Base-by-base conservation (phyloP, 371 early-diverging fungal genomes). In the Actinomucor elegans region DNA sequence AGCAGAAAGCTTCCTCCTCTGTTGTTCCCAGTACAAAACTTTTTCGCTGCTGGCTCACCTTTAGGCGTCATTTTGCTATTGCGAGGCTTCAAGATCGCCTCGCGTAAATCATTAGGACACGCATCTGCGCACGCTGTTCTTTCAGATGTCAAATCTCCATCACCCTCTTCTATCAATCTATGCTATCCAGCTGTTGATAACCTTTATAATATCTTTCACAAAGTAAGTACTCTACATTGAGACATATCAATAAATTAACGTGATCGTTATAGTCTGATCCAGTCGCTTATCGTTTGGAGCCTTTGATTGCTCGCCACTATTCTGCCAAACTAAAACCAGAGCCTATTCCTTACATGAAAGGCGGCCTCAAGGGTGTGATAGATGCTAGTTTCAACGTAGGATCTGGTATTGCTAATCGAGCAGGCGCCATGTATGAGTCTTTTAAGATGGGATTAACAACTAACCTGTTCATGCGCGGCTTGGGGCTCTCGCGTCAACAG, bases 121-220 rank as follows among this genome's bases (percentile, higher is more conserved):
- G 6, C 51, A 3, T 26, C 44, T 27, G 33, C 29, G 12, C 32
- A 59, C 18, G 20, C 40, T 12, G 52, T 52, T n/a, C 42, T 56
- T 5, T 66, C 69, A 34, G 84, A 63, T 2, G 43, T 67, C 2
- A 64, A 64, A 23, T 43, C 52, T 8, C 44, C 58, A 15, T 56
- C 59, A 23, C 29, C 53, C 15, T 20, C 69, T 0, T 43, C 55
- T 3, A 62, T 66, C 8, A 78, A 77, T 5, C 69, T 73, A 18
- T 65, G 79, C 28, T 71, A 77, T 27, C 83, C 85, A 8, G 83
- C 83, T 8, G 83, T 79, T n/a, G 83, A 82, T 27, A 78, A 85
- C 27, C n/a, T 90, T 7, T 92, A 88, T 77, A 92, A 92, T 66
- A 82, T 92, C 23, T 90, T 86, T 54, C 88, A 89, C 61, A 84